These are phyloP conservation scores for Micractinium sp. DNA, from an alignment of 139 green algal species.

Conservation along the genomic window DNA sequence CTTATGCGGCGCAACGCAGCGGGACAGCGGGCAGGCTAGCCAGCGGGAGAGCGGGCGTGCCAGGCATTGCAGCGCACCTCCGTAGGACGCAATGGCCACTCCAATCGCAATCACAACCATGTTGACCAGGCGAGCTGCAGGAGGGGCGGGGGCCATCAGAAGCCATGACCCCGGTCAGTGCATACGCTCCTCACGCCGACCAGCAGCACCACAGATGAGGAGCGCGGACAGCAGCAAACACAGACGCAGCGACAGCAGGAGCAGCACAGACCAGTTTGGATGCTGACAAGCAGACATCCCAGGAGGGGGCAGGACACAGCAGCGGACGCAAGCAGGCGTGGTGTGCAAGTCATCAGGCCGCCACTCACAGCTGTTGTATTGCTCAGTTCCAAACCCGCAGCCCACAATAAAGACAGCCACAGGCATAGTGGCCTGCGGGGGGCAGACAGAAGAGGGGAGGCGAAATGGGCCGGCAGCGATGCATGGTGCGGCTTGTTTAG, in stretches of 20 bases:
- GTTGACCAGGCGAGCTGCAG: conserved; percentile 44
- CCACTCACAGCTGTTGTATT: neutral
- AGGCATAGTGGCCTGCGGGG: neutral
- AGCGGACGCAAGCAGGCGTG: neutral
- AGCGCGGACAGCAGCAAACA: neutral
- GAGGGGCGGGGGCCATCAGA: too few species aligned
- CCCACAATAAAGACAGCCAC: neutral
- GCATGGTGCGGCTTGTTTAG: too few species aligned
- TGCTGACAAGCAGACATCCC: neutral
- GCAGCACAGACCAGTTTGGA: too few species aligned
- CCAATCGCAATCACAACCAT: conserved; percentile 62
- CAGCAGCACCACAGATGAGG: neutral
- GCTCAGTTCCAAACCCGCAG: neutral
- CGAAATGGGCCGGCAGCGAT: too few species aligned
- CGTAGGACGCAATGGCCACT: conserved; percentile 22
- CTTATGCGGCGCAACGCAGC: too few species aligned
- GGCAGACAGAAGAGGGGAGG: neutral
- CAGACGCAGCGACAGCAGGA: neutral
- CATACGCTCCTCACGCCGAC: too few species aligned
- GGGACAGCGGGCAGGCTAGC: too few species aligned
- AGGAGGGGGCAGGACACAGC: neutral
- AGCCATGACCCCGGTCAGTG: neutral
- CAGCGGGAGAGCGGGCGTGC: neutral
- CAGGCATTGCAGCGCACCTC: conserved; percentile 2
- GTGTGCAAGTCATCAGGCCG: too few species aligned